phyloP scores from a whole-genome alignment of 2,329 filamentous ascomycete species.

The Aaosphaeria pasadenensis region DNA sequence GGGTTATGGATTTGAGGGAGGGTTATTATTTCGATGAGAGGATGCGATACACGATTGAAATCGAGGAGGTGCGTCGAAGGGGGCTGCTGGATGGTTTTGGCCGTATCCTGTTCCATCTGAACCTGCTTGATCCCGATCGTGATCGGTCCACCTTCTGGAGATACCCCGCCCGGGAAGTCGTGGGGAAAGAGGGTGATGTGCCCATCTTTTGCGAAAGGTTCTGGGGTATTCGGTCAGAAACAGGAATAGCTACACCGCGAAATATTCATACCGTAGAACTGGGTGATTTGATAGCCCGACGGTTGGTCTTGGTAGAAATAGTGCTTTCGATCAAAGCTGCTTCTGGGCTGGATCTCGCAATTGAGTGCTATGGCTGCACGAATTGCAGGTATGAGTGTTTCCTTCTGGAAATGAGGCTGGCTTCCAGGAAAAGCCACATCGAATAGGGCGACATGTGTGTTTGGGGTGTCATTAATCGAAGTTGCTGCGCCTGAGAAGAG shows the following conservation, averaged over 20 bases:
- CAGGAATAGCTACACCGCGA: background rate
- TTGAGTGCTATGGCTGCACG: constrained; percentile 81
- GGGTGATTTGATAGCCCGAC: constrained; percentile 93
- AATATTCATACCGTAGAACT: constrained; percentile 68
- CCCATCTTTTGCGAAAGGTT: constrained; percentile 67
- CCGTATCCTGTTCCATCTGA: constrained; percentile 97
- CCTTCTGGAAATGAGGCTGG: constrained; percentile 80
- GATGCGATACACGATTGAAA: constrained; percentile 88
- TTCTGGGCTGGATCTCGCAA: constrained; percentile 73
- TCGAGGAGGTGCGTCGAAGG: constrained; percentile 76
- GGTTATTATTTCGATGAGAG: constrained; percentile 93
- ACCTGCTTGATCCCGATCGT: constrained; percentile 85
- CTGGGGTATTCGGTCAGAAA: constrained; percentile 22
- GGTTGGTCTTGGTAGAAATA: constrained; percentile 99
- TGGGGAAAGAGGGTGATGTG: constrained; percentile 66
- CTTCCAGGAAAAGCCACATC: constrained; percentile 87
- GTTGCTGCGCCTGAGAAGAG: constrained; percentile 70
- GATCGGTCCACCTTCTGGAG: constrained; percentile 68
- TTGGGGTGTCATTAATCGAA: constrained; percentile 62
- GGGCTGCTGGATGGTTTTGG: constrained; percentile 81
- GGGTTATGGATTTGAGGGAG: constrained; percentile 84
- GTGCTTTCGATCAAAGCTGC: constrained; percentile 92
- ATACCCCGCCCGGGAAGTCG: constrained; percentile 66
- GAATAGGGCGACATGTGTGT: constrained; percentile 84
- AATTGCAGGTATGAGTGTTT: constrained; percentile 82